Evolutionary conservation across 2,329 filamentous ascomycete species (phyloP), one percentile per base, ranked within the genome.

Genomic region (Xylaria hypoxylon): DNA sequence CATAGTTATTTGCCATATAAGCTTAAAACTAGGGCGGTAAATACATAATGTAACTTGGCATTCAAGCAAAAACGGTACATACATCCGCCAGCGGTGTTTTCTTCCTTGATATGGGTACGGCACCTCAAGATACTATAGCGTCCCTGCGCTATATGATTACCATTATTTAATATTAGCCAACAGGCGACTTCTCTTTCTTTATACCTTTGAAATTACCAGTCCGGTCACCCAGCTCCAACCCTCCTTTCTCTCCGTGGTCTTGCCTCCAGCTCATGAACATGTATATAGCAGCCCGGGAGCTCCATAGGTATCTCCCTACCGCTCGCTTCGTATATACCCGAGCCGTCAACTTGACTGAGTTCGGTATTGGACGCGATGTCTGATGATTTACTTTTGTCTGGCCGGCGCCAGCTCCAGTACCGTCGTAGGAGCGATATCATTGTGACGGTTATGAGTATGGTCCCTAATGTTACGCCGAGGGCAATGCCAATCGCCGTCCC

Each of bases 251-350:
- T 33, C 55, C 17, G 44, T 5, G 57, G 57, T 8, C 26, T 59
- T 17, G 31, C 58, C 26, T 60, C 58, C 8, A 60, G 15, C 35
- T 60, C 58, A 17, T 60, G 24, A n/a, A 60, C 6, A 33, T 60
- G 47, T 13, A 33, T 19, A 17, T 17, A 31, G 35, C 24, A 52
- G 11, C 24, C 58, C 26, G 35, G 13, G 17, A 60, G n/a, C 15
- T 60, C 58, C 11, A 15, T n/a, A 1, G 58, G 58, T 3, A 52
- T 31, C 22, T 24, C 35, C 38, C 7, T 56, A 13, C 59, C 24
- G 8, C 40, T 42, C 17, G 51, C 59, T 38, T 62, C 59, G 31
- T 48, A 33, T 26, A 62, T 62, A 8, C 38, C 22, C 6, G 4
- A 11, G n/a, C 40, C 44, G 11, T 62, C 48, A 1, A 45, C n/a